phyloP scores from a whole-genome alignment of 2,329 filamentous ascomycete species.

The Knufia fluminis region DNA sequence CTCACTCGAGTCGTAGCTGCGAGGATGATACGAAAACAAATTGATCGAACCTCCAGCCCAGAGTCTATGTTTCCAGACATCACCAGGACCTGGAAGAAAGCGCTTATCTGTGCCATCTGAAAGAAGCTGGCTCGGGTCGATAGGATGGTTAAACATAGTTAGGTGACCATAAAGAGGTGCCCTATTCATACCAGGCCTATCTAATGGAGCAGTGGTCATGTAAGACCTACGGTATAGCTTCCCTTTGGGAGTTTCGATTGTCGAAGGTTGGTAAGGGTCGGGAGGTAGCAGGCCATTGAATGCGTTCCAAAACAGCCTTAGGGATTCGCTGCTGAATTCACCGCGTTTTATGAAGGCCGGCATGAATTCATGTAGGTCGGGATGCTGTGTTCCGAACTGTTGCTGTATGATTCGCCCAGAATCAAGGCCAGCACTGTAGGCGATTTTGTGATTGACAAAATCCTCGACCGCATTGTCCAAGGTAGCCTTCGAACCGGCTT shows the following conservation, averaged over 20 bases:
- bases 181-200: not conserved
- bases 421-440: not conserved
- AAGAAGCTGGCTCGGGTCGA: slow-evolving; percentile 46
- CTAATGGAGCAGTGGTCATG: not conserved
- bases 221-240: not conserved
- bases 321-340: not conserved
- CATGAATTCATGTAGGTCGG: not conserved
- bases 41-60: slow-evolving; percentile 65
- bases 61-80: slow-evolving; percentile 64
- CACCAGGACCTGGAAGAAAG: slow-evolving; percentile 60
- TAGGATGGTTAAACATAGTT: not conserved
- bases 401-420: not conserved
- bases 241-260: not conserved
- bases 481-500: not conserved
- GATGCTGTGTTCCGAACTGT: not conserved
- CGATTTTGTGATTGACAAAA: not conserved
- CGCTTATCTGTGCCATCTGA: slow-evolving; percentile 71
- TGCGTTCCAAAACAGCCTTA: not conserved
- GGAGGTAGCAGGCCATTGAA: not conserved
- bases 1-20: not conserved
- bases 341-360: not conserved
- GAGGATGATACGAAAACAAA: not conserved
- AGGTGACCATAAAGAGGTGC: not conserved
- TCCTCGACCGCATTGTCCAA: not conserved
- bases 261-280: not conserved